A percentile compares a stretch with the other conserved stretches of the same genome.
Evolutionary conservation across 1,284 basidiomycete species (phyloP).

Genomic region (Phellinidium pouzarii): DNA sequence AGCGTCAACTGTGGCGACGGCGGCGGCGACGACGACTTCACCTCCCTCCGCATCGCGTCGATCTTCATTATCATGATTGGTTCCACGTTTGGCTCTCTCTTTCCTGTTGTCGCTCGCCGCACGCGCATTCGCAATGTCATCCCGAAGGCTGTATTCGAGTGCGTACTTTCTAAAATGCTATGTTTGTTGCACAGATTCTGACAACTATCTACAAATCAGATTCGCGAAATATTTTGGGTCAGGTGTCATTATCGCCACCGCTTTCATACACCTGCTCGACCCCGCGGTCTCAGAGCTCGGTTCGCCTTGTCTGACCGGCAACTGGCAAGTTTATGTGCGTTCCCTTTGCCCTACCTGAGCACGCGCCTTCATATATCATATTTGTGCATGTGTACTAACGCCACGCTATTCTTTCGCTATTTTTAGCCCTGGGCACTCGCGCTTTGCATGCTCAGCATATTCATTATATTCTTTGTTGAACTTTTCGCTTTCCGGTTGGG

Average conservation of each 20-base stretch:
- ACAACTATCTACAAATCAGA: slow-evolving; percentile 30
- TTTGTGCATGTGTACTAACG: slow-evolving; percentile 7
- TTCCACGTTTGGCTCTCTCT: slow-evolving; percentile 66
- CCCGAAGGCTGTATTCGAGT: slow-evolving; percentile 71
- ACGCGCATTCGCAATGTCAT: slow-evolving; percentile 48
- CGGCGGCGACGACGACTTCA: slow-evolving; percentile 32
- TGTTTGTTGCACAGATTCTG: neutral
- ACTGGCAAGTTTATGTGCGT: slow-evolving; percentile 73
- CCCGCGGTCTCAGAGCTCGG: slow-evolving; percentile 70
- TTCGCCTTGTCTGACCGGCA: slow-evolving; percentile 64
- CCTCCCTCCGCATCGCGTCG: slow-evolving; percentile 66
- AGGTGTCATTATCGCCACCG: slow-evolving; percentile 90
- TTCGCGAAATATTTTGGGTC: slow-evolving; percentile 96
- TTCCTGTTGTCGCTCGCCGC: slow-evolving; percentile 73
- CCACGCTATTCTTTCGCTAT: neutral
- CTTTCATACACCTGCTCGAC: slow-evolving; percentile 80
- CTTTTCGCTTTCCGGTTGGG: slow-evolving; percentile 80
- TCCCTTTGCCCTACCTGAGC: neutral
- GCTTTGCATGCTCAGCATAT: slow-evolving; percentile 74
- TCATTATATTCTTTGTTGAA: slow-evolving; percentile 80
- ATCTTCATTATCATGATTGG: slow-evolving; percentile 83
- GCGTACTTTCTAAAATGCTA: slow-evolving; percentile 31
- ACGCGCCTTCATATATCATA: no score
- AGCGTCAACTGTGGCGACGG: slow-evolving; percentile 28
- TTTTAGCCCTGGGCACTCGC: slow-evolving; percentile 73